Conservation (phyloP, 441 rosid species). For the Isatis lusitanica region DNA sequence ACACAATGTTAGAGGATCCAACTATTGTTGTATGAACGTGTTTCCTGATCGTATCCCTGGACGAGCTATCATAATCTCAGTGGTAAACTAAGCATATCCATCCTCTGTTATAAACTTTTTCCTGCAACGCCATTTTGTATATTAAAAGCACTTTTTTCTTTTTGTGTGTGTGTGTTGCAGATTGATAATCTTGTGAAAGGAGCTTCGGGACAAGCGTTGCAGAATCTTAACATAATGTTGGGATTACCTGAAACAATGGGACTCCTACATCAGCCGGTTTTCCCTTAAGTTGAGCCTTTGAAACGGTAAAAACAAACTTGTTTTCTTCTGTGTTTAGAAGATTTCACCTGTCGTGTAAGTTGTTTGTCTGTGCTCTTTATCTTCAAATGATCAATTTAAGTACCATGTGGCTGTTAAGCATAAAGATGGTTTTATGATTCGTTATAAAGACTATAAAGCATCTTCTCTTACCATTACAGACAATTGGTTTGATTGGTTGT, state of each 20-base stretch:
- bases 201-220: slow-evolving; percentile 97
- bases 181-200: slow-evolving; percentile 92
- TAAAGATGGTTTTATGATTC: no score
- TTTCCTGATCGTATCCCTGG: slow-evolving; percentile 86
- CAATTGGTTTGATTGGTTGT: no score
- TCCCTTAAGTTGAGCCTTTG: not conserved
- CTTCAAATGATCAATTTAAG: no score
- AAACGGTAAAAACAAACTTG: no score
- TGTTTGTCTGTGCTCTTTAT: no score
- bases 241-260: slow-evolving; percentile 29
- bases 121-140: not conserved
- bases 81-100: slow-evolving; percentile 39
- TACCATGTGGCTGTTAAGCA: no score
- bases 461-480: no score
- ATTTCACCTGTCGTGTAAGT: no score
- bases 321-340: no score
- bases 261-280: slow-evolving; percentile 4
- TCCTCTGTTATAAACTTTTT: not conserved
- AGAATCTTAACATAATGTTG: slow-evolving; percentile 90
- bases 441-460: no score
- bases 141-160: not conserved
- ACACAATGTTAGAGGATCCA: slow-evolving; percentile 82
- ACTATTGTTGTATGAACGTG: slow-evolving; percentile 79
- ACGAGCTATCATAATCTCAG: slow-evolving; percentile 85
- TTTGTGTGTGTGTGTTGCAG: slow-evolving; percentile 15